Percentiles rank a stretch among this genome's conserved stretches.
Evolutionary conservation across 2,329 filamentous ascomycete species (phyloP).

Genomic region (Penicillium sp.): DNA sequence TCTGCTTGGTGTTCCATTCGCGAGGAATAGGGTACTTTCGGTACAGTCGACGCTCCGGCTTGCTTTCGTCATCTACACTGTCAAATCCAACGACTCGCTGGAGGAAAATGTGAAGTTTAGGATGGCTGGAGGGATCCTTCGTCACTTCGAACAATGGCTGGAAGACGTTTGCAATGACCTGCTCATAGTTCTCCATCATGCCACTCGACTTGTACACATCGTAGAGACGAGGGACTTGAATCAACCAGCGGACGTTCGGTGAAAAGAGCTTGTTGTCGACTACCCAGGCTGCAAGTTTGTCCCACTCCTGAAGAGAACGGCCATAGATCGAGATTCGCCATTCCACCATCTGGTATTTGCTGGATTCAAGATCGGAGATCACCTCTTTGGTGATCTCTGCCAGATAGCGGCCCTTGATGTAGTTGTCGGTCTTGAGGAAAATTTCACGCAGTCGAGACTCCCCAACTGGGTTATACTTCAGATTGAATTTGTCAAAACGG

Average conservation of each 20-base stretch:
- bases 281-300: conserved; percentile 95
- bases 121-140: conserved; percentile 78
- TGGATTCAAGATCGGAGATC: conserved; percentile 93
- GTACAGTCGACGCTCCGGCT: conserved; percentile 89
- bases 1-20: conserved; percentile 88
- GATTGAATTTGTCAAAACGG: conserved; percentile 98
- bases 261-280: conserved; percentile 98
- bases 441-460: conserved; percentile 96
- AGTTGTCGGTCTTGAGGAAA: conserved; percentile 98
- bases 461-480: conserved; percentile 97
- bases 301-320: conserved; percentile 90
- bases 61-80: conserved; percentile 97
- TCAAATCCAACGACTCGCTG: conserved; percentile 96
- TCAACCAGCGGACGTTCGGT: conserved; percentile 94
- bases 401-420: conserved; percentile 91
- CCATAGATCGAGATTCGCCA: conserved; percentile 99
- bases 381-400: conserved; percentile 98
- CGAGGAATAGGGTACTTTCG: conserved; percentile 91
- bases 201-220: conserved; percentile 92
- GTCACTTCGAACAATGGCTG: conserved; percentile 94
- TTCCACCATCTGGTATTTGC: conserved; percentile 99
- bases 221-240: conserved; percentile 91
- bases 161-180: conserved; percentile 89
- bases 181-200: conserved; percentile 85
- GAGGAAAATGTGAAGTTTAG: conserved; percentile 91